Percentiles rank a stretch among this genome's conserved stretches.
phyloP scores from a whole-genome alignment of 306 rosid genomes.

The Erythrophleum fordii region DNA sequence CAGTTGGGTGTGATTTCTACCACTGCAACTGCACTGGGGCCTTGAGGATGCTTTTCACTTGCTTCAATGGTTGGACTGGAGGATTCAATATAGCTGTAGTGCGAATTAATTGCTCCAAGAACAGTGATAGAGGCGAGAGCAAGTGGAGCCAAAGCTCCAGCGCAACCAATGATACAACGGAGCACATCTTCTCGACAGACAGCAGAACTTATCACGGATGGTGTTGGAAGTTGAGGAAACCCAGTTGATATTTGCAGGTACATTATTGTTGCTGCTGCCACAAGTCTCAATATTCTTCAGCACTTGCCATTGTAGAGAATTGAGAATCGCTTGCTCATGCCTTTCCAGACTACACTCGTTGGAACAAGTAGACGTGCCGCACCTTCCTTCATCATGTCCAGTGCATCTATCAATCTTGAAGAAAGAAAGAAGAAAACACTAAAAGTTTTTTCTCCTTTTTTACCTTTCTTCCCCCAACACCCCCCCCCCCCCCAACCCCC shows the following conservation, averaged over 20 bases:
- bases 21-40: constrained; percentile 80
- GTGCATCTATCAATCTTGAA: constrained; percentile 84
- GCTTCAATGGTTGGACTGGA: constrained; percentile 66
- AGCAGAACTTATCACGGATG: constrained; percentile 62
- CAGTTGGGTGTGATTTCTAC: constrained; percentile 55
- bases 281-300: constrained; percentile 69
- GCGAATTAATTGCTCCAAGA: constrained; percentile 72
- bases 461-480: background rate
- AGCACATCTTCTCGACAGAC: constrained; percentile 89
- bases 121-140: constrained; percentile 80
- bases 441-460: background rate
- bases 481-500: too few relatives aligned
- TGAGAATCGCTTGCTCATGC: constrained; percentile 95
- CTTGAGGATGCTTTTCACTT: constrained; percentile 60
- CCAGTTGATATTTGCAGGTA: constrained; percentile 48
- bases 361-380: constrained; percentile 84
- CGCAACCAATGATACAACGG: constrained; percentile 88
- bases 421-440: too few relatives aligned
- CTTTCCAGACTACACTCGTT: constrained; percentile 81
- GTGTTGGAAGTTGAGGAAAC: constrained; percentile 50
- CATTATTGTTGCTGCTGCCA: constrained; percentile 62
- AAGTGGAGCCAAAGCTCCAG: constrained; percentile 90
- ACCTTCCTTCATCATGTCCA: constrained; percentile 98
- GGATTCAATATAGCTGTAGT: constrained; percentile 69
- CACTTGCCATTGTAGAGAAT: constrained; percentile 83